Evolutionary conservation across 192 early-diverging fungal genomes (phyloP).

Genomic region (Pilaira anomala): DNA sequence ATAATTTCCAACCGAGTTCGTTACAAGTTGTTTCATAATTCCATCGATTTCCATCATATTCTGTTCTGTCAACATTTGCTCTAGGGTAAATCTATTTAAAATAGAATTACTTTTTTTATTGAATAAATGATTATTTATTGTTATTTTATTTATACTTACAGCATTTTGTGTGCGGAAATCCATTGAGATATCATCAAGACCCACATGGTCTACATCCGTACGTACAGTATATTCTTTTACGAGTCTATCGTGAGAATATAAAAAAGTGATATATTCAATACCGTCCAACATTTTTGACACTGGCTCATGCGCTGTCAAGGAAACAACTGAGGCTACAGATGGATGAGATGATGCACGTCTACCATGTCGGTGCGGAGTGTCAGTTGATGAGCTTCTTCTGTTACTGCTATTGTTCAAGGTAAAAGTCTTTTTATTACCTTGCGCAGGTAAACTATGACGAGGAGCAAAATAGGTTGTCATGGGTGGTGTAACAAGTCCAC

Average conservation of each 20-base stretch:
- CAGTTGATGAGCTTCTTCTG: constrained; percentile 1
- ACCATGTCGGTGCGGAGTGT: background rate
- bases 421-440: background rate
- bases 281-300: constrained; percentile 20
- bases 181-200: constrained; percentile 11
- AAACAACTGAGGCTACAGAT: constrained; percentile 31
- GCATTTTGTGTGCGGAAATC: constrained; percentile 24
- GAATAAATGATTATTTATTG: background rate
- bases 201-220: constrained; percentile 27
- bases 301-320: constrained; percentile 32
- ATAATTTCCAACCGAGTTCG: constrained; percentile 67
- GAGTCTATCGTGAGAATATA: constrained; percentile 31
- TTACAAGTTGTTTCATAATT: constrained; percentile 78
- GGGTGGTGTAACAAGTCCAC: background rate
- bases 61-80: constrained; percentile 45
- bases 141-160: constrained; percentile 30
- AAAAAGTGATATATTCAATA: constrained; percentile 33
- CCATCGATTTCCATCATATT: constrained; percentile 74
- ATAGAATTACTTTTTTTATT: background rate
- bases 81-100: constrained; percentile 63
- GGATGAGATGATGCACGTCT: constrained; percentile 20
- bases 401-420: background rate
- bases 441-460: background rate
- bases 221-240: constrained; percentile 34
- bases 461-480: background rate